Evolutionary conservation across 176 grass and related monocot species (phyloP), one percentile per base, ranked within the genome.

Genomic region (Pontederia crassipes): DNA sequence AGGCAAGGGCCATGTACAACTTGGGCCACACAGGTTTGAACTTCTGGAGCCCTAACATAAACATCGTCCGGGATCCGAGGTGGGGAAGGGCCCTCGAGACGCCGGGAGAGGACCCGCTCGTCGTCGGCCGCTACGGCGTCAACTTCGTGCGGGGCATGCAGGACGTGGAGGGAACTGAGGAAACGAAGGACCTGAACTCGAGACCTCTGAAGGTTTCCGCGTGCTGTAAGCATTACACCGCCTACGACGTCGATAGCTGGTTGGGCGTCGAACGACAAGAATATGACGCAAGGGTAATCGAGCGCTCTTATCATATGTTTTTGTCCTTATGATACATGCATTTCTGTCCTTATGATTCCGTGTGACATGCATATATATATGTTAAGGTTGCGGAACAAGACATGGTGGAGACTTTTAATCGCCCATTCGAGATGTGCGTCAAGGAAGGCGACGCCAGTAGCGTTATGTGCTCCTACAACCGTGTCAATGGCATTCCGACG

Each of bases 21-120:
- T 32, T 60, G 32, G 58, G 58, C 11, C 58, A 60, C 12, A 32
- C 26, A 15, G 58, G 58, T 8, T 60, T 60, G 12, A 60, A 24
- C 12, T 60, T 40, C 58, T 60, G 58, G 58, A 60, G 58, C 12
- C 58, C 58, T 10, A 60, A 60, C 28, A 60, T 60, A 24, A 60
- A 60, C 8, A 11, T 45, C 15, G 58, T 60, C 12, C 28, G 58
- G 8, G 58, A 60, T 60, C 58, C 58, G 8, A 28, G 58, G 32
- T 60, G 58, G 58, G 58, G 58, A 27, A 45, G 58, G 32, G 28
- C 13, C 15, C 58, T 60, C 9, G 58, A 60, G 58, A 60, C 58
- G 13, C 58, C 58, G 15, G 58, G 58, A 60, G 58, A 60, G 28
- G 58, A 60, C 15, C 58, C 58, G 8, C 32, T 60, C 28, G 8